Base-by-base conservation (phyloP, 2,329 filamentous ascomycete species). In the Aquanectria penicillioides region DNA sequence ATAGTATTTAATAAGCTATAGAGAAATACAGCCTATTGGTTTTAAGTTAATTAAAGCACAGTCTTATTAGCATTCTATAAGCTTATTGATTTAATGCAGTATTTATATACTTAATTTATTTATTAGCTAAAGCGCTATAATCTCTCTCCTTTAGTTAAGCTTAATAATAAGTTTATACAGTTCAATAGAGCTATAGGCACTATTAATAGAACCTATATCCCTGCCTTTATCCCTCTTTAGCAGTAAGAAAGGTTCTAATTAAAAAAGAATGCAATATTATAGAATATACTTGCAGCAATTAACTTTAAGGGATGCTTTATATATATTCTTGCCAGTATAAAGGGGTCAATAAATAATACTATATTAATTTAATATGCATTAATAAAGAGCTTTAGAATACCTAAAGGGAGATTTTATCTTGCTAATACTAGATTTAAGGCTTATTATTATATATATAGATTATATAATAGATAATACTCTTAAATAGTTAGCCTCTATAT, bases 281-380 rank as follows among this genome's bases (percentile, higher is more conserved):
- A 49, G 22, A 57, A 43, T 47, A 38, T 54, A 28, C 38, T 46
- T 37, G 29, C 37, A 18, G 22, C 22, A 43, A 15, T 57, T 43
- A 44, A 28, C 15, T 50, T 57, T 46, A 44, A 57, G 17, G 17
- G 33, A 26, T 25, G 25, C 11, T 41, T 46, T 36, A 9, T 50
- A 29, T 43, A 49, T 46, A 43, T 57, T 18, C 25, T 51, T 33
- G 29, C 10, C 11, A 41, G 15, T 17, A 38, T 38, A 22, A 28
- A 51, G 17, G 23, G 13, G 29, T 49, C 20, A 26, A 47, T 48
- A 43, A 44, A 44, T 57, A 40, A 54, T 23, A 20, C n/a, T 13
- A 23, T 28, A 37, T 38, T 54, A 28, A 54, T 47, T 18, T 25
- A 38, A 18, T n/a, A 36, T 25, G 12, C 20, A 34, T 31, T 52